These are phyloP conservation scores for Melaleuca alternifolia DNA, from an alignment of 345 rosid genomes.

Conservation along the genomic window DNA sequence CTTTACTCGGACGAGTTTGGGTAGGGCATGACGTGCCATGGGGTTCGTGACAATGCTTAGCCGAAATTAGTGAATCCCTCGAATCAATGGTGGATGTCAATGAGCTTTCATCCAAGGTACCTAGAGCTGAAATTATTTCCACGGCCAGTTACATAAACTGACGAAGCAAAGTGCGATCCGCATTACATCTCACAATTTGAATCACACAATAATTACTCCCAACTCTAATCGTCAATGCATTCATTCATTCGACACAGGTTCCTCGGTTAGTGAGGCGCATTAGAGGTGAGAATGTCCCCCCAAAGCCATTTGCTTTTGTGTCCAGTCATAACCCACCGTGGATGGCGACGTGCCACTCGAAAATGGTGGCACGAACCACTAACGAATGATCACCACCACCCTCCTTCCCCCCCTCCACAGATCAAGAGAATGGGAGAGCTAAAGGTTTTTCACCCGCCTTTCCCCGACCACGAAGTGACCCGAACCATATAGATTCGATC, in stretches of 20 bases:
- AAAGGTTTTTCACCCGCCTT: not conserved
- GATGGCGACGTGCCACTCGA: not conserved
- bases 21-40: too few relatives aligned
- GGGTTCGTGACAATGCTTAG: not conserved
- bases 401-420: not conserved
- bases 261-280: not conserved
- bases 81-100: not conserved
- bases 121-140: not conserved
- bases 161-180: not conserved
- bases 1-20: not conserved
- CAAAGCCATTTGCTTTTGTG: not conserved
- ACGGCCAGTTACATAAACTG: not conserved
- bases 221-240: not conserved
- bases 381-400: not conserved
- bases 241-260: not conserved
- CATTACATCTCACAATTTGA: not conserved
- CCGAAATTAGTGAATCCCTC: not conserved
- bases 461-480: not conserved
- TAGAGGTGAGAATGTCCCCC: not conserved
- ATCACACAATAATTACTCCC: not conserved
- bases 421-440: not conserved
- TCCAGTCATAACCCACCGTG: not conserved
- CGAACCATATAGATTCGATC: not conserved
- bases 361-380: not conserved
- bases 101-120: not conserved